phyloP scores from a whole-genome alignment of 805 yeast species.

The Spathaspora girioi region DNA sequence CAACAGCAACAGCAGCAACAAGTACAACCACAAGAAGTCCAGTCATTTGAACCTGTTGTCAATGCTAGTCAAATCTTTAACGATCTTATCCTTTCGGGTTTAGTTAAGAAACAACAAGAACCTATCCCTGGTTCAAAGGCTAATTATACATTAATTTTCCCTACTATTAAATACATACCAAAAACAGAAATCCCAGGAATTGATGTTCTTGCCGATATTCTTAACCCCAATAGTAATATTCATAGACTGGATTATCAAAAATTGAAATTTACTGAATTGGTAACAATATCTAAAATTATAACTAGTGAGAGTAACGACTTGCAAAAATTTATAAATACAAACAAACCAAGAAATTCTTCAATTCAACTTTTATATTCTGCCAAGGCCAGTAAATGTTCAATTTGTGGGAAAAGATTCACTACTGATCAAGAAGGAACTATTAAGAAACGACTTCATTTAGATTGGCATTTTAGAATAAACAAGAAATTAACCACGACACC shows the following conservation, averaged over 20 bases:
- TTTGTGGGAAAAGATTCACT: conserved; percentile 84
- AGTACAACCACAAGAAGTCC: background rate
- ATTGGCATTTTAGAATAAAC: conserved; percentile 94
- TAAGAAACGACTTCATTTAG: conserved; percentile 66
- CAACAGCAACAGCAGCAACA: background rate
- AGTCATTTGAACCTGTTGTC: conserved; percentile 6
- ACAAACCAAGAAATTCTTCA: conserved; percentile 29
- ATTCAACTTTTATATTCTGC: conserved; percentile 47
- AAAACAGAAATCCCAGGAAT: conserved; percentile 13
- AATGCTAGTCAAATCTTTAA: conserved; percentile 28
- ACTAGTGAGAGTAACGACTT: conserved; percentile 10
- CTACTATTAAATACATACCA: conserved; percentile 26
- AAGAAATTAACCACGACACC: conserved; percentile 49
- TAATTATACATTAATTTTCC: conserved; percentile 25
- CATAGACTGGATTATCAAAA: conserved; percentile 32
- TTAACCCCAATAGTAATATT: conserved; percentile 12
- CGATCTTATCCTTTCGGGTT: conserved; percentile 32
- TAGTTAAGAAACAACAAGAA: conserved; percentile 38
- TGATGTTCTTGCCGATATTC: conserved; percentile 20
- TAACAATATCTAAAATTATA: conserved; percentile 19
- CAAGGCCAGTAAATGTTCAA: conserved; percentile 77
- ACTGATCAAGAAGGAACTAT: conserved; percentile 52
- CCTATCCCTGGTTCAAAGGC: conserved; percentile 37
- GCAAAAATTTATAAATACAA: conserved; percentile 37
- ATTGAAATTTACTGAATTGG: conserved; percentile 27